Base-by-base conservation (phyloP, 164 flowering plant genomes). In the Chimonanthus salicifolius region DNA sequence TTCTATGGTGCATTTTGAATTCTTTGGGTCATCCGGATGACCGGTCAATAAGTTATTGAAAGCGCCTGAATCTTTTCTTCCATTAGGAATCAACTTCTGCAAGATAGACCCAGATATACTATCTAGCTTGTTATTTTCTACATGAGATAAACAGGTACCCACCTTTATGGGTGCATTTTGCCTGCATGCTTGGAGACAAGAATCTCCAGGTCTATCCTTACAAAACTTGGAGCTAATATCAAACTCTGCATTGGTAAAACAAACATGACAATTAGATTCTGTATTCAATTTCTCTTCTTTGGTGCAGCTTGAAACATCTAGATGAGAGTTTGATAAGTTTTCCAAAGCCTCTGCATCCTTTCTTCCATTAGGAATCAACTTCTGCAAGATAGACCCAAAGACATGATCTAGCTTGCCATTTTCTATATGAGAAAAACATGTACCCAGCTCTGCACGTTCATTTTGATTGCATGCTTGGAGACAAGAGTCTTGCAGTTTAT, bases 71-170 rank as follows among this genome's bases (percentile, higher is more conserved):
- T 80, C 82, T 68, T 84, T 81, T 64, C 67, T 67, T 54, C 75
- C 84, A 77, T 83, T 78, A 72, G 92, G 87, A 18, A 86, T 74
- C 89, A 86, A 80, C 79, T 82, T 88, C 80, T 81, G 83, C 72
- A 71, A n/a, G 62, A 69, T 15, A 20, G 84, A 77, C 65, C 82
- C 79, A 77, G 81, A 79, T 77, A 47, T 69, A 54, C 62, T 67
- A 70, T 77, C 85, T 69, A 79, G 83, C 73, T 72, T 81, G 67
- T 77, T 64, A 71, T 7, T 46, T 48, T 80, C 82, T 6, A 74
- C 68, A 73, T 47, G 45, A 70, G 79, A 49, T 75, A 33, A 54
- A 65, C 74, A 84, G 63, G 74, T 78, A 13, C 77, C 82, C 58
- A 13, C 60, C 72, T 70, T 77, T 67, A 70, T 20, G 72, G 70